phyloP scores from a whole-genome alignment of 306 rosid species.

The Rubus parviflorus region DNA sequence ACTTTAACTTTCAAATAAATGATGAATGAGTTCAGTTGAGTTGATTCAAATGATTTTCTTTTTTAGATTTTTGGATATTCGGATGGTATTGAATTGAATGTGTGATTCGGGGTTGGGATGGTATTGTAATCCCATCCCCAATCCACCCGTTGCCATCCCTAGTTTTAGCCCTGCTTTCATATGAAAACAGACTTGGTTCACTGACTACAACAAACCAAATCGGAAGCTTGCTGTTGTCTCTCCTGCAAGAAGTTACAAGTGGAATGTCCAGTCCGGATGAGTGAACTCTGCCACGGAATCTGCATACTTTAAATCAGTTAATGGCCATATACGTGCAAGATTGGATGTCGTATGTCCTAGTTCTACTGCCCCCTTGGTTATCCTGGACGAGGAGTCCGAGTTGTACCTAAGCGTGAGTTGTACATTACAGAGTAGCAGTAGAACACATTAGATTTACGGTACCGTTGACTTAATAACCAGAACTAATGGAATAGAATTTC shows the following conservation, averaged over 20 bases:
- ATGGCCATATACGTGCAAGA: not conserved
- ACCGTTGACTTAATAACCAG: not conserved
- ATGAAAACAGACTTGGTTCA: not conserved
- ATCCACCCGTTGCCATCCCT: not conserved
- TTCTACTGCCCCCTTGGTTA: not conserved
- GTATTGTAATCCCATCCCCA: not conserved
- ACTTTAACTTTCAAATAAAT: not conserved
- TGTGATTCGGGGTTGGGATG: not conserved
- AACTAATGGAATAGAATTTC: not conserved
- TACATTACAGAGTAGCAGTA: not conserved
- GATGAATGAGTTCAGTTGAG: not conserved
- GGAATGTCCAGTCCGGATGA: not conserved
- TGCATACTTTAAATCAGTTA: too few species aligned
- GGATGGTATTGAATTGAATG: not conserved
- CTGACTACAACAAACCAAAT: not conserved
- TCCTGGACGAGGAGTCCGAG: not conserved
- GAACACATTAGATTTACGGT: not conserved
- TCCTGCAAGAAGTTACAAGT: not conserved
- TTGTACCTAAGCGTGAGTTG: not conserved
- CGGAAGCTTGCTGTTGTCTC: not conserved
- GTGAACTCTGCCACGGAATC: not conserved
- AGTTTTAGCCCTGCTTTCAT: not conserved
- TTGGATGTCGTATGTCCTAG: not conserved
- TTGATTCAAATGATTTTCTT: not conserved
- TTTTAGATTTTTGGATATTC: not conserved